Conservation (phyloP, 1,284 basidiomycete genomes). For the Exsudoporus floridanus region DNA sequence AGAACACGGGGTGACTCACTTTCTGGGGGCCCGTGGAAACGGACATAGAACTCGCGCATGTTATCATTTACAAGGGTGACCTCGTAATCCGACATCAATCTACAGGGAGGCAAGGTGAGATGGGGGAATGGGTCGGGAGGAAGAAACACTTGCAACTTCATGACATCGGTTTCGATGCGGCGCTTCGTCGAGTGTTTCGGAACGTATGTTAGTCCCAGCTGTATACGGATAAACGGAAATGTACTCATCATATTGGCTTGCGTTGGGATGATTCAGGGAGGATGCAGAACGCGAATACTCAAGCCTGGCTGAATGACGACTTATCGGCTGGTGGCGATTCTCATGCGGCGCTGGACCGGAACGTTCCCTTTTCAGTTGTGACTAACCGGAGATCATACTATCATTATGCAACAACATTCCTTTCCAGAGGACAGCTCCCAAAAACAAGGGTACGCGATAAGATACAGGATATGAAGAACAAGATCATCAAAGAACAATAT, state of each 20-base stretch:
- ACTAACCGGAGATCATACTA: conserved; percentile 1
- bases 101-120: conserved; percentile 37
- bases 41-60: conserved; percentile 99
- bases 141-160: conserved; percentile 82
- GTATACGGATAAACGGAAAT: neutral
- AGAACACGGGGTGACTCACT: conserved; percentile 58
- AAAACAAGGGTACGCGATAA: conserved; percentile 9
- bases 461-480: conserved; percentile 22
- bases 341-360: conserved; percentile 14
- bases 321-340: conserved; percentile 11
- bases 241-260: conserved; percentile 42
- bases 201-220: conserved; percentile 18
- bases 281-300: conserved; percentile 3
- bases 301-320: conserved; percentile 16
- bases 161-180: conserved; percentile 98
- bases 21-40: conserved; percentile 91
- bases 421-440: conserved; percentile 14
- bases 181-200: conserved; percentile 63
- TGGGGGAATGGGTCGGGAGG: conserved; percentile 1
- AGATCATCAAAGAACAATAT: conserved; percentile 7
- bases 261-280: conserved; percentile 12
- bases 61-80: conserved; percentile 97
- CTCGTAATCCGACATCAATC: conserved; percentile 96
- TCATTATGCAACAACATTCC: conserved; percentile 10
- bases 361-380: conserved; percentile 20